Conservation (phyloP, 306 rosid genomes). For the Geum urbanum region DNA sequence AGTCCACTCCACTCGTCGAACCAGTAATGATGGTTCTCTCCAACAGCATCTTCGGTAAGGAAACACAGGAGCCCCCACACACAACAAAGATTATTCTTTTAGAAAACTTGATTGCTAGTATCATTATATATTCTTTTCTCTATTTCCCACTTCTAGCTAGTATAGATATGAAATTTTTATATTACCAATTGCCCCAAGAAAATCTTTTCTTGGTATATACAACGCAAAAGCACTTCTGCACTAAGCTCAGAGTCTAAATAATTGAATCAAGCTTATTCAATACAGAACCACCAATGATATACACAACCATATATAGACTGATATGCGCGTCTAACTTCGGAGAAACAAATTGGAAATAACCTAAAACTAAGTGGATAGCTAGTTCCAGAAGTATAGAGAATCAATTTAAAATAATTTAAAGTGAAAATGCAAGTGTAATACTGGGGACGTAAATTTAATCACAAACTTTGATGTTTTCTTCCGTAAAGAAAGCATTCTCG, state of each 20-base stretch:
- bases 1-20: slow-evolving; percentile 31
- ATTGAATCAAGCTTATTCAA: not conserved
- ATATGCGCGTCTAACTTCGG: not conserved
- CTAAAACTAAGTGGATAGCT: not conserved
- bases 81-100: slow-evolving; percentile 37
- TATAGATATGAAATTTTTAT: not conserved
- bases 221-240: slow-evolving; percentile 18
- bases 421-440: not conserved
- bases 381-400: not conserved
- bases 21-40: slow-evolving; percentile 43
- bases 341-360: not conserved
- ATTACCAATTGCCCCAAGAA: slow-evolving; percentile 6
- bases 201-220: slow-evolving; percentile 1
- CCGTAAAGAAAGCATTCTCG: not conserved
- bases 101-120: slow-evolving; percentile 37
- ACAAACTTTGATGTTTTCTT: slow-evolving; percentile 11
- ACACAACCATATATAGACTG: not conserved
- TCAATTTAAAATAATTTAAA: not conserved
- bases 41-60: slow-evolving; percentile 33
- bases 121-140: slow-evolving; percentile 30
- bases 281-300: not conserved
- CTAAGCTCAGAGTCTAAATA: not conserved
- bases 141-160: slow-evolving; percentile 16
- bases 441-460: not conserved
- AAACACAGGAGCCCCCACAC: slow-evolving; percentile 28